These are phyloP conservation scores for Phytophthora pistaciae DNA, from an alignment of 352 stramenopile genomes.

Conservation along the genomic window DNA sequence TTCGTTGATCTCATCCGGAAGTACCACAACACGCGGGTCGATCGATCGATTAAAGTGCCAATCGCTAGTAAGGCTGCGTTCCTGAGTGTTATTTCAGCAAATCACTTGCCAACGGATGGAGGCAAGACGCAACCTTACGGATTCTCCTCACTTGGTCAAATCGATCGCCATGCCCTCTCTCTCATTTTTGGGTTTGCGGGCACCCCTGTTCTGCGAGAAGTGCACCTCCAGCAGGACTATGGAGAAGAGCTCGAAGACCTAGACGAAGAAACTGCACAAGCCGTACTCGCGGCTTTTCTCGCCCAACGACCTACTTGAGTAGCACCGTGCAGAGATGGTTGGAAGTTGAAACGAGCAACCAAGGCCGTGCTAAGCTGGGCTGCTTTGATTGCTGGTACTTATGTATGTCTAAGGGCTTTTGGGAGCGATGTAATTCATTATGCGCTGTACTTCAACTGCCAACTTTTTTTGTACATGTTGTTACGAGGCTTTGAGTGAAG, in stretches of 20 bases:
- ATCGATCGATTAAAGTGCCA: neutral
- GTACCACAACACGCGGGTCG: neutral
- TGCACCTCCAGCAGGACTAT: neutral
- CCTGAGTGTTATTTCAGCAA: neutral
- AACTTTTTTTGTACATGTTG: no score
- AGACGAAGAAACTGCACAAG: neutral
- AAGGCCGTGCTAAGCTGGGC: no score
- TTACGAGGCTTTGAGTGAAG: no score
- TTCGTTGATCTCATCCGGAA: neutral
- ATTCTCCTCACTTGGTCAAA: neutral
- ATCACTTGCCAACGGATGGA: neutral
- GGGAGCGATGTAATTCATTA: no score
- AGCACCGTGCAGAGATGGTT: no score
- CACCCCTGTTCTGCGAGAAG: neutral
- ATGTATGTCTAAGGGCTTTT: no score
- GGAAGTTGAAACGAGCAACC: no score
- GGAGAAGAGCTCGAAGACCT: neutral
- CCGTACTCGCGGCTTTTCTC: neutral
- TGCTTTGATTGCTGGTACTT: no score
- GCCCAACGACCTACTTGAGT: neutral
- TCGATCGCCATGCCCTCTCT: neutral
- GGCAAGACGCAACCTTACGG: neutral
- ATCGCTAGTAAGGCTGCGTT: neutral
- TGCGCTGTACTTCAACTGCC: no score
- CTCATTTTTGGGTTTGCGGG: neutral